Percentiles rank a stretch among this genome's conserved stretches.
Evolutionary conservation across 148 eudicot genomes (phyloP).

Genomic region (Camellia granthamiana): DNA sequence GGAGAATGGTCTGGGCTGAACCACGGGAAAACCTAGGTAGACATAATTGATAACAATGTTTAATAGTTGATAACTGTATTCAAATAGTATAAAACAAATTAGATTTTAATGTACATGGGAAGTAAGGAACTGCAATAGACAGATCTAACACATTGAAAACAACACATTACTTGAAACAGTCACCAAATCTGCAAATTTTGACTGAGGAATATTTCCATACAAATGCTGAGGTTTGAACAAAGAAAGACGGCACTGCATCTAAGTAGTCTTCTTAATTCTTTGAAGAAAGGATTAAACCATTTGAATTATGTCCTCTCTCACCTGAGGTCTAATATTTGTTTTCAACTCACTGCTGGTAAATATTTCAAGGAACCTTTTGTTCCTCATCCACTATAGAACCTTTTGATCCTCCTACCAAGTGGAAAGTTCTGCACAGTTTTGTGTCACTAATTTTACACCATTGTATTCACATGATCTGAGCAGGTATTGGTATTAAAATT

Average conservation of each 20-base stretch:
- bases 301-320: not conserved
- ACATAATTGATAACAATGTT: not conserved
- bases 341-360: not conserved
- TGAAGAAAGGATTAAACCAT: not conserved
- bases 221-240: not conserved
- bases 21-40: constrained; percentile 82
- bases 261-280: not conserved
- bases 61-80: not conserved
- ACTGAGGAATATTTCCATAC: not conserved
- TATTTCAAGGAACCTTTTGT: not conserved
- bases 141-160: not conserved
- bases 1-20: constrained; percentile 76
- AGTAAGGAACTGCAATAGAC: not conserved
- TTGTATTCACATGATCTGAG: not conserved
- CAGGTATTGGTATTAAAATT: not conserved
- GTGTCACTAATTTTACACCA: not conserved
- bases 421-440: not conserved
- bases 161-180: not conserved
- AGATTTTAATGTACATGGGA: not conserved
- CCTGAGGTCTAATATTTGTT: not conserved
- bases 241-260: not conserved
- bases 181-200: not conserved
- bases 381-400: not conserved
- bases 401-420: not conserved
- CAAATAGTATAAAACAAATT: not conserved